These are phyloP conservation scores for Aspergillus ostianus DNA, from an alignment of 495 filamentous ascomycete genomes.

Conservation along the genomic window DNA sequence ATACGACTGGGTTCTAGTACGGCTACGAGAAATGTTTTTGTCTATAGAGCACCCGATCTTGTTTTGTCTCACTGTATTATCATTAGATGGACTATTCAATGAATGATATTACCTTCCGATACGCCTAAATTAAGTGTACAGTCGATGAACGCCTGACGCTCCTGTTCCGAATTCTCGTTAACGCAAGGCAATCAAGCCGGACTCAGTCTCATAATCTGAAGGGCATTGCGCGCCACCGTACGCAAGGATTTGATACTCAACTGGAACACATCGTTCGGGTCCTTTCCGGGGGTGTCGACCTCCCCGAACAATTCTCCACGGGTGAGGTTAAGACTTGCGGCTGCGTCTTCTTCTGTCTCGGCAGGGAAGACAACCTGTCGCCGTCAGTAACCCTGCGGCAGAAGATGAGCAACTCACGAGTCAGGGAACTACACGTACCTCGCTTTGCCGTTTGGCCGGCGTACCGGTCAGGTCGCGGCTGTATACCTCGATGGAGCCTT, in stretches of 20 bases:
- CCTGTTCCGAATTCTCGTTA: background rate
- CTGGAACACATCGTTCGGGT: background rate
- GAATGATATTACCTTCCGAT: background rate
- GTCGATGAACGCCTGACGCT: background rate
- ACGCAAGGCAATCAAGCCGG: background rate
- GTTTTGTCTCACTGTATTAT: slow-evolving; percentile 5
- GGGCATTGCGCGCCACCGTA: background rate
- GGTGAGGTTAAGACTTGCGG: background rate
- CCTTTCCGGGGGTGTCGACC: background rate
- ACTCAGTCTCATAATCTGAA: background rate
- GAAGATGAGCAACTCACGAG: background rate
- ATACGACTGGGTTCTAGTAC: background rate
- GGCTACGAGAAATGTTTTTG: background rate
- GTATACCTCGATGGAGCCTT: background rate
- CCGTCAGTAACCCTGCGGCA: background rate
- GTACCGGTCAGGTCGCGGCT: background rate
- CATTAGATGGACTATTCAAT: background rate
- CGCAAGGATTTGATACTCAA: background rate
- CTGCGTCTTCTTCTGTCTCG: background rate
- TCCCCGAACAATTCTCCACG: background rate
- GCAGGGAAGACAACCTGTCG: background rate
- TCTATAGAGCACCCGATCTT: slow-evolving; percentile 1
- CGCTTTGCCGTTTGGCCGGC: background rate
- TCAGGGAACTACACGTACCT: background rate
- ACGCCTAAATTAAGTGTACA: background rate